Evolutionary conservation across 1,284 basidiomycete species (phyloP).

Genomic region (Malassezia furfur): DNA sequence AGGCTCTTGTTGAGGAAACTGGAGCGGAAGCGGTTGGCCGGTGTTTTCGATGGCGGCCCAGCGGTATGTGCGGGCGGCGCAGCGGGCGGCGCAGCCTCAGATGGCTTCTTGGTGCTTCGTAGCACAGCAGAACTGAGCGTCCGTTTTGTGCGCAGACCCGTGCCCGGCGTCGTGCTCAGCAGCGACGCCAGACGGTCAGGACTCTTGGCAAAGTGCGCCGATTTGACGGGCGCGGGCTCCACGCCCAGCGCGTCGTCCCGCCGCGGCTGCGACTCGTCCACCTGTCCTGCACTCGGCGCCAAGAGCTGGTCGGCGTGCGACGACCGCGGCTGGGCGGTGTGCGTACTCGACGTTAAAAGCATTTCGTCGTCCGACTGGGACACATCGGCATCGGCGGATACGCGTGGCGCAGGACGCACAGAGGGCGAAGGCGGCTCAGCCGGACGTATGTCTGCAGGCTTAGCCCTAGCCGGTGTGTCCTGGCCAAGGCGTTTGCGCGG

Average conservation of each 20-base stretch:
- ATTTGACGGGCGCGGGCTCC: neutral
- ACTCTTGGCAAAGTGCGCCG: neutral
- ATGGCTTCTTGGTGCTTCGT: constrained; percentile 13
- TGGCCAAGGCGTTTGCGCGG: constrained; percentile 5
- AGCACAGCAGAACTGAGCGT: constrained; percentile 7
- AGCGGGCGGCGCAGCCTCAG: neutral
- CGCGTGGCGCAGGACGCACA: too few species aligned
- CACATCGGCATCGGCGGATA: neutral
- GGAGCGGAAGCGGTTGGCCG: constrained; percentile 19
- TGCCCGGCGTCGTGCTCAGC: constrained; percentile 7
- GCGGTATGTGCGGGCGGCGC: neutral
- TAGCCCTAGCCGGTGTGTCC: neutral
- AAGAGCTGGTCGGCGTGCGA: neutral
- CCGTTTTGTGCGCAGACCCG: constrained; percentile 8
- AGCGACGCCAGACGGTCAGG: neutral
- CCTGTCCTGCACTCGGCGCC: neutral
- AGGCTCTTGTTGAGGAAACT: constrained; percentile 45
- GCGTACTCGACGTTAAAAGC: neutral
- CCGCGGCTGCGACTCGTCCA: neutral
- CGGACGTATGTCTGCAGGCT: neutral
- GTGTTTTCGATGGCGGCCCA: neutral
- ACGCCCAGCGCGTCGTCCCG: neutral
- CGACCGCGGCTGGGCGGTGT: neutral
- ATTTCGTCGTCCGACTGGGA: too few species aligned
- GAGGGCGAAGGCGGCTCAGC: too few species aligned